These are phyloP conservation scores for Aspergillus baeticus DNA, from an alignment of 495 filamentous ascomycete genomes.

Conservation along the genomic window DNA sequence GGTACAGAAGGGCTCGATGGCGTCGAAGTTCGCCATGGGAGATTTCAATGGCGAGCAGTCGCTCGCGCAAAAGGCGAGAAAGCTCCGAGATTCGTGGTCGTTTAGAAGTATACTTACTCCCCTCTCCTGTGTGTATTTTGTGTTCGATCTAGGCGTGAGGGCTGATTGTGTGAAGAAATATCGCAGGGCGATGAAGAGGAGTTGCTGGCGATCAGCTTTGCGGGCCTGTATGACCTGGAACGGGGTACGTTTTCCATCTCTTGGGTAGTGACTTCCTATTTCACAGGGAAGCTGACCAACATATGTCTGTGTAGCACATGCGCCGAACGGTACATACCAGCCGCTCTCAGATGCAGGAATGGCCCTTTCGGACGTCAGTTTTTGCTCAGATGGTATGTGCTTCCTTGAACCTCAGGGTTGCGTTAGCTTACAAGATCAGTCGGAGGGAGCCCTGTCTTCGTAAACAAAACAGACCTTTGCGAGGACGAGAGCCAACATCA, in stretches of 20 bases:
- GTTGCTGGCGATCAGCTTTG: constrained; percentile 31
- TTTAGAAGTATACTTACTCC: constrained; percentile 20
- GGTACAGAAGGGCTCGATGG: constrained; percentile 15
- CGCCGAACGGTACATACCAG: constrained; percentile 27
- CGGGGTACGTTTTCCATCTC: constrained; percentile 16
- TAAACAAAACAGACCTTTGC: constrained; percentile 15
- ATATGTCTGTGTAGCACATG: constrained; percentile 28
- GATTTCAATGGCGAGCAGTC: constrained; percentile 15
- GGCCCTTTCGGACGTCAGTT: constrained; percentile 12
- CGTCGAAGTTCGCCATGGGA: constrained; percentile 13
- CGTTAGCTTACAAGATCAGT: background rate
- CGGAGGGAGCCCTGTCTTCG: constrained; percentile 6
- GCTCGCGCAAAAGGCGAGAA: constrained; percentile 18
- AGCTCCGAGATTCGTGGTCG: constrained; percentile 28
- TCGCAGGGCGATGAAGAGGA: constrained; percentile 33
- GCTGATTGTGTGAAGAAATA: constrained; percentile 19
- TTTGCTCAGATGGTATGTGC: constrained; percentile 21
- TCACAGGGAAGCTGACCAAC: too few species aligned
- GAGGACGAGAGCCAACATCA: constrained; percentile 17
- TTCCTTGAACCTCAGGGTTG: background rate
- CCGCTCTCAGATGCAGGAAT: constrained; percentile 11
- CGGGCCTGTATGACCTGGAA: constrained; percentile 31
- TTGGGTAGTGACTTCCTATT: background rate
- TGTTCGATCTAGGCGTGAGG: too few species aligned
- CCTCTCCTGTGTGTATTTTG: background rate